Evolutionary conservation across 352 stramenopile genomes (phyloP).

Genomic region (Phytophthora pini): DNA sequence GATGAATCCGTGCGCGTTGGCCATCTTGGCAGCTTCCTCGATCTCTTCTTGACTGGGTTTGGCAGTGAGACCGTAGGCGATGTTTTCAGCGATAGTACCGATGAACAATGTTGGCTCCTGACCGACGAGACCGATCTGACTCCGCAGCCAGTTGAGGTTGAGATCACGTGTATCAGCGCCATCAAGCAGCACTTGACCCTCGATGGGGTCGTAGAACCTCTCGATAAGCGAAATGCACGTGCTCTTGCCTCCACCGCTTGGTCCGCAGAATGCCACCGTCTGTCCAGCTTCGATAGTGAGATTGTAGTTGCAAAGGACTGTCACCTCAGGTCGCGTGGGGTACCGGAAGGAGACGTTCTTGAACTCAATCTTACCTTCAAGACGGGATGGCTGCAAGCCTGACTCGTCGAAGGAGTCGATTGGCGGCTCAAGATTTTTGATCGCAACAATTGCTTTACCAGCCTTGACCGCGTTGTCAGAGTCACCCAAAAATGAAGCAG

Average conservation of each 20-base stretch:
- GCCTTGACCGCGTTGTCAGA: constrained; percentile 75
- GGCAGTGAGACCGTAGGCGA: constrained; percentile 46
- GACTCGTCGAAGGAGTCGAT: constrained; percentile 48
- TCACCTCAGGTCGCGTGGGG: background rate
- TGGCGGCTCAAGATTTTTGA: constrained; percentile 36
- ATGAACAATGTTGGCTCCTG: constrained; percentile 71
- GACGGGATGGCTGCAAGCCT: constrained; percentile 9
- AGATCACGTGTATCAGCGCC: constrained; percentile 70
- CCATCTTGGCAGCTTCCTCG: constrained; percentile 84
- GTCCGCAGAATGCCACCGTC: constrained; percentile 16
- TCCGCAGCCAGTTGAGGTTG: constrained; percentile 61
- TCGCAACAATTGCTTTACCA: constrained; percentile 35
- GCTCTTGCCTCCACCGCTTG: constrained; percentile 54
- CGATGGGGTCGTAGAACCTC: constrained; percentile 69
- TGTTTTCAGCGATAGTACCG: constrained; percentile 68
- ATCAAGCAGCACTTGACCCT: constrained; percentile 72
- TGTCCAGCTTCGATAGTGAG: constrained; percentile 75
- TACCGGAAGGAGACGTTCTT: background rate
- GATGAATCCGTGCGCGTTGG: constrained; percentile 95
- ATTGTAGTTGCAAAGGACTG: constrained; percentile 86
- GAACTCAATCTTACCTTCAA: constrained; percentile 25
- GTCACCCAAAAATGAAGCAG: constrained; percentile 34
- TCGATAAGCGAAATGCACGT: constrained; percentile 54
- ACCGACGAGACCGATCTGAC: constrained; percentile 63
- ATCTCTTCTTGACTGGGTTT: constrained; percentile 66